A percentile compares a stretch with the other conserved stretches of the same genome.
phyloP scores from a whole-genome alignment of 2,329 filamentous ascomycete genomes.

The Monilinia polystroma region DNA sequence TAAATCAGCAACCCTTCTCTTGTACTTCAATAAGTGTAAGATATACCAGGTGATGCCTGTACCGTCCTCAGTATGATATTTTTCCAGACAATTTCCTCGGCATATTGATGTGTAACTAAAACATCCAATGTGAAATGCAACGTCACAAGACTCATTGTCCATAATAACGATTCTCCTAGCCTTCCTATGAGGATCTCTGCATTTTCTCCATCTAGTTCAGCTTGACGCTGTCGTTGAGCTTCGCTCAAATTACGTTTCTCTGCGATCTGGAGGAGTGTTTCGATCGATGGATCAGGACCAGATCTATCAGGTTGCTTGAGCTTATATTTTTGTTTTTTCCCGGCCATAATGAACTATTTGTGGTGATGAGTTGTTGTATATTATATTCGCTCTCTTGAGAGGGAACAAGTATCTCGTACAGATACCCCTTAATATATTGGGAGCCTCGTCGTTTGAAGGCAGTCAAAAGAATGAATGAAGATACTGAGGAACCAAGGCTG shows the following conservation, averaged over 20 bases:
- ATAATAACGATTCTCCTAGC: slow-evolving; percentile 52
- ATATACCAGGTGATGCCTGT: slow-evolving; percentile 54
- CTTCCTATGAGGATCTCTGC: slow-evolving; percentile 37
- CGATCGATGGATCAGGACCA: slow-evolving; percentile 52
- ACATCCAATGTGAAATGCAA: slow-evolving; percentile 78
- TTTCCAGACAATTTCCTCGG: slow-evolving; percentile 61
- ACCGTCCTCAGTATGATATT: slow-evolving; percentile 52
- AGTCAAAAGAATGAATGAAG: neutral
- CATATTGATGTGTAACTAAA: slow-evolving; percentile 76
- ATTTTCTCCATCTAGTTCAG: slow-evolving; percentile 35
- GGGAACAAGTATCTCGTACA: neutral
- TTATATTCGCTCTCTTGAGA: neutral
- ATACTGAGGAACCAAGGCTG: slow-evolving; percentile 9
- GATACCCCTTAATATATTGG: neutral
- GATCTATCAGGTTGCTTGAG: slow-evolving; percentile 69
- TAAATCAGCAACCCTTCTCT: neutral
- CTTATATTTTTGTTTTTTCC: slow-evolving; percentile 51
- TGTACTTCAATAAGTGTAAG: neutral
- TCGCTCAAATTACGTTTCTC: slow-evolving; percentile 56
- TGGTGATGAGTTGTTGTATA: neutral
- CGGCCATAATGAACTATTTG: neutral
- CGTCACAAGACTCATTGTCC: slow-evolving; percentile 63
- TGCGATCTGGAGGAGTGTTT: slow-evolving; percentile 73
- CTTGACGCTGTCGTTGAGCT: slow-evolving; percentile 25
- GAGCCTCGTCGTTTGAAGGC: slow-evolving; percentile 6